Percentiles rank a stretch among this genome's conserved stretches.
These are phyloP conservation scores for Selaginella moellendorffii DNA, from an alignment of 75 land plant genomes.

Conservation along the genomic window DNA sequence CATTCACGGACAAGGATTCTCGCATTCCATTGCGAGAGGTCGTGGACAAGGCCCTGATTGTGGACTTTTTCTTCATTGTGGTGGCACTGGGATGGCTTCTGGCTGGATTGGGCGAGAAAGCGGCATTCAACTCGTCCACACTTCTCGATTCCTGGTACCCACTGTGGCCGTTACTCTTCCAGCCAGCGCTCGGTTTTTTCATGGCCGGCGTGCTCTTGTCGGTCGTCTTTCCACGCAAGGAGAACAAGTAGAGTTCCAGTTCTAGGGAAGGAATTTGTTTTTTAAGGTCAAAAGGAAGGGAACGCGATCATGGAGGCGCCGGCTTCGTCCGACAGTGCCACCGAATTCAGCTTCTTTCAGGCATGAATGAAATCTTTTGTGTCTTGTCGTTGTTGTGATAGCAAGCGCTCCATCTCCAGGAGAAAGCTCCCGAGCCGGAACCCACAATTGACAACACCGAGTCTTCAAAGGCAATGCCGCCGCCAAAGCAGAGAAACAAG, in stretches of 20 bases:
- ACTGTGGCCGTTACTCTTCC: conserved; percentile 24
- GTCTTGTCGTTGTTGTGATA: no score
- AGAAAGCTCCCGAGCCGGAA: neutral
- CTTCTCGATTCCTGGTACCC: conserved; percentile 30
- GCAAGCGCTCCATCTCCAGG: no score
- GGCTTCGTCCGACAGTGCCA: no score
- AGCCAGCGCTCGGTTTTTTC: conserved; percentile 31
- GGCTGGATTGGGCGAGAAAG: conserved; percentile 24
- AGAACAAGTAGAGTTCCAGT: no score
- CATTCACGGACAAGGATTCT: neutral
- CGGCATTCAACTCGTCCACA: conserved; percentile 15
- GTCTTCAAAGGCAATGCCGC: no score
- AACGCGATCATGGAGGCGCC: no score
- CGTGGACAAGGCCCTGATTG: conserved; percentile 24
- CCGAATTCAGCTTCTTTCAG: neutral
- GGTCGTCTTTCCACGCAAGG: neutral
- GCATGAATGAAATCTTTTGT: no score
- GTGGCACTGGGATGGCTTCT: conserved; percentile 25
- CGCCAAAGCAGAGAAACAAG: conserved; percentile 40
- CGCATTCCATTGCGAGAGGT: neutral
- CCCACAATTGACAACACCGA: no score
- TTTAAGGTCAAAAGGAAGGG: no score
- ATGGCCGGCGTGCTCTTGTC: conserved; percentile 28
- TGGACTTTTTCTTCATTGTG: conserved; percentile 30
- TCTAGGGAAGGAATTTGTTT: no score